Percentiles rank a stretch among this genome's conserved stretches.
Evolutionary conservation across 148 eudicot genomes (phyloP).

Genomic region (Salicornia ramosissima): DNA sequence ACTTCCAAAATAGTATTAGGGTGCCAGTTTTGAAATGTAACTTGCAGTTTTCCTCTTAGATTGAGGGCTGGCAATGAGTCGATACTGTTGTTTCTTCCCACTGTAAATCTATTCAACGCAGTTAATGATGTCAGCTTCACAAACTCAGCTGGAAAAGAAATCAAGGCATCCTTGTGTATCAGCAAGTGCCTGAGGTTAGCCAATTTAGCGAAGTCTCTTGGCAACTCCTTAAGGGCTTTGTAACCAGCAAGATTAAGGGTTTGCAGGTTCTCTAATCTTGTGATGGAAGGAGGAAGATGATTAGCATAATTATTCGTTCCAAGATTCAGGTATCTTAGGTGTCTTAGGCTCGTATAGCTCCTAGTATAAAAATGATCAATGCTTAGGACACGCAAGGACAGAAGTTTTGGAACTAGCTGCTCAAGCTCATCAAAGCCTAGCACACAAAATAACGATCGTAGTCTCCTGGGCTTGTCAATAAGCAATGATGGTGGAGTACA

Average conservation of each 20-base stretch:
- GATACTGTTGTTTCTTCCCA: neutral
- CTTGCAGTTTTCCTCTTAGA: neutral
- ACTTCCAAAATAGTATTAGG: neutral
- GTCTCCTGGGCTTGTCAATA: neutral
- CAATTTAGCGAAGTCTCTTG: constrained; percentile 20
- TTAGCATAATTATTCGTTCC: neutral
- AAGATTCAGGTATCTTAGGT: constrained; percentile 20
- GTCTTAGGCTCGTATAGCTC: neutral
- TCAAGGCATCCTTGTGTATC: neutral
- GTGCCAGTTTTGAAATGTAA: neutral
- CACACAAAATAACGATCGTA: neutral
- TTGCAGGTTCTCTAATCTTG: constrained; percentile 5
- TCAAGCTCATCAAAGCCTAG: neutral
- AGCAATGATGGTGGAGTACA: neutral
- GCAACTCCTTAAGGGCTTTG: neutral
- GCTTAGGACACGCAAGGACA: neutral
- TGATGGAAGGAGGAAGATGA: constrained; percentile 5
- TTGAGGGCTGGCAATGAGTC: neutral
- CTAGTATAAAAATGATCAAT: no score
- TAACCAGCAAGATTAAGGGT: neutral
- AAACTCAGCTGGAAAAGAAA: constrained; percentile 1
- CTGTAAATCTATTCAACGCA: neutral
- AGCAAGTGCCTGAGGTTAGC: constrained; percentile 11
- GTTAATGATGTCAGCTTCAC: neutral
- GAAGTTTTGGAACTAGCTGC: neutral